Conservation (phyloP, 495 filamentous ascomycete genomes). For the Penicillium argentinense region DNA sequence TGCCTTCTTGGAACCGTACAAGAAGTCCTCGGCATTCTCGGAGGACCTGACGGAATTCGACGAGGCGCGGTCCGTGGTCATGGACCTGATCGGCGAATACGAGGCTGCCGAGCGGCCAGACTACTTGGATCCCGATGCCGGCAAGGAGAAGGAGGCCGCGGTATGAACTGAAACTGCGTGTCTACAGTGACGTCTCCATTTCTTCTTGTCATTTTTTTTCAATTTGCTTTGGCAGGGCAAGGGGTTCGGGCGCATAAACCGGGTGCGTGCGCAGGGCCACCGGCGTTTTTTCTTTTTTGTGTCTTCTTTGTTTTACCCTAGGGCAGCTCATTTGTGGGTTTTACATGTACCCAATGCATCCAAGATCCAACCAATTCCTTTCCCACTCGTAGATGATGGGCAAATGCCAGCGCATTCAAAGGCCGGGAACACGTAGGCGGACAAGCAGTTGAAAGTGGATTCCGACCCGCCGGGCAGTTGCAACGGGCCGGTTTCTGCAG, state of each 20-base stretch:
- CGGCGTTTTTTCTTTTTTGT: slow-evolving; percentile 7
- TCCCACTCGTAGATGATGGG: no score
- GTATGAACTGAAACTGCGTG: slow-evolving; percentile 19
- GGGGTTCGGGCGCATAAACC: slow-evolving; percentile 23
- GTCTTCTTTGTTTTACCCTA: slow-evolving; percentile 6
- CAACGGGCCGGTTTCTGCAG: slow-evolving; percentile 12
- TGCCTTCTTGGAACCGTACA: slow-evolving; percentile 93
- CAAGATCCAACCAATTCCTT: no score
- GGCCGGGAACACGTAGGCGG: not conserved
- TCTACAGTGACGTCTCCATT: slow-evolving; percentile 1
- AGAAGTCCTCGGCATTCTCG: slow-evolving; percentile 86
- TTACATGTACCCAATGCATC: not conserved
- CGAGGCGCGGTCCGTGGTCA: slow-evolving; percentile 84
- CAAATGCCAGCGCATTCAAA: not conserved
- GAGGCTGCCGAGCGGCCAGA: slow-evolving; percentile 89
- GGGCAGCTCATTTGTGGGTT: not conserved
- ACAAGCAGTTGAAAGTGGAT: slow-evolving; percentile 1
- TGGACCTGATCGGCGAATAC: slow-evolving; percentile 87
- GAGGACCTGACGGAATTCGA: slow-evolving; percentile 95
- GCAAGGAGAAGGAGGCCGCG: slow-evolving; percentile 46
- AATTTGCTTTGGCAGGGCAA: slow-evolving; percentile 20
- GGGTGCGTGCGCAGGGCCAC: slow-evolving; percentile 15
- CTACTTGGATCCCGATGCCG: slow-evolving; percentile 73
- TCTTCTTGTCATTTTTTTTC: slow-evolving; percentile 6
- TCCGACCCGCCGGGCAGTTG: slow-evolving; percentile 11